phyloP scores from a whole-genome alignment of 2,329 filamentous ascomycete species.

The Colletotrichum sp. region DNA sequence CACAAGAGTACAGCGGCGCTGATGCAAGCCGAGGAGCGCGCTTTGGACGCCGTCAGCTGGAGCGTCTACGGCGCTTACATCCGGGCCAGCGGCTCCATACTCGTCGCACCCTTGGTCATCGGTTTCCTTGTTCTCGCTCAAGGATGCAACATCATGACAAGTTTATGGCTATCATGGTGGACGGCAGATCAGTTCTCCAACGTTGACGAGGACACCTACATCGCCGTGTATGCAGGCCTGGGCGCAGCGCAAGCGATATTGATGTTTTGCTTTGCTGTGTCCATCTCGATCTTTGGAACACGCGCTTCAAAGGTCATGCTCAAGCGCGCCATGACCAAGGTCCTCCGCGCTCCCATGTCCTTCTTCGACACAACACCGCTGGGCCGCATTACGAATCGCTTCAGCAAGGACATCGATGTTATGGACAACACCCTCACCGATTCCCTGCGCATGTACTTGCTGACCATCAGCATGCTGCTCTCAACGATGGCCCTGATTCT shows the following conservation, averaged over 20 bases:
- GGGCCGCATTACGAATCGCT: constrained; percentile 93
- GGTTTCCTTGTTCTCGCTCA: constrained; percentile 67
- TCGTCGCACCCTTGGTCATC: constrained; percentile 69
- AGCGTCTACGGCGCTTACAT: constrained; percentile 80
- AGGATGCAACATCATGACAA: constrained; percentile 70
- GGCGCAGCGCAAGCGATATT: constrained; percentile 73
- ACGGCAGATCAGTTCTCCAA: constrained; percentile 70
- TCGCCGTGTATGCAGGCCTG: constrained; percentile 72
- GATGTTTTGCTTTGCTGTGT: constrained; percentile 80
- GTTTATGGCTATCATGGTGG: constrained; percentile 91
- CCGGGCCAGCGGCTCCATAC: constrained; percentile 71
- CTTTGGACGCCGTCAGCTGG: constrained; percentile 79
- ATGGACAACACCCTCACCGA: constrained; percentile 94
- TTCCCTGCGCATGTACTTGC: constrained; percentile 87
- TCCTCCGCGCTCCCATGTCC: constrained; percentile 73
- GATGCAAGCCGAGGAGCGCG: constrained; percentile 75
- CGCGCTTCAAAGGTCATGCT: constrained; percentile 82
- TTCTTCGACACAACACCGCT: constrained; percentile 97
- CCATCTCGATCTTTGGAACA: constrained; percentile 80
- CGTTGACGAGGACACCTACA: not conserved
- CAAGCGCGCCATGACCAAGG: constrained; percentile 75
- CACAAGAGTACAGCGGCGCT: constrained; percentile 64
- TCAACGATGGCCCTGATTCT: constrained; percentile 89
- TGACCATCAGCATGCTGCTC: constrained; percentile 81
- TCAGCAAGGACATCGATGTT: constrained; percentile 91